Evolutionary conservation across 495 filamentous ascomycete genomes (phyloP).

Genomic region (Pyrenopolyporus hunteri): DNA sequence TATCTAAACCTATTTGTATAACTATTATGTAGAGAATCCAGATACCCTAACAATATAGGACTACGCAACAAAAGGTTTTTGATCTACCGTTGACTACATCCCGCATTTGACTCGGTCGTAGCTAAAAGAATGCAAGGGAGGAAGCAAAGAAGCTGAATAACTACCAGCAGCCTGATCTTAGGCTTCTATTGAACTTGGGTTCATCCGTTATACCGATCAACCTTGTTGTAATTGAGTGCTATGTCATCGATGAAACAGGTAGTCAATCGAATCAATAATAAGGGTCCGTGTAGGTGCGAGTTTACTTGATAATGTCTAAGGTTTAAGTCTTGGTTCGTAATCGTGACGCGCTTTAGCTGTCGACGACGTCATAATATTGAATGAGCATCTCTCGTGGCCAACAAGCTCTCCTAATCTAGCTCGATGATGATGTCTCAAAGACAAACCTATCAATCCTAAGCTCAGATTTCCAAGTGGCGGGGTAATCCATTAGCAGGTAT

Average conservation of each 20-base stretch:
- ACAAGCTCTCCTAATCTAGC: slow-evolving; percentile 5
- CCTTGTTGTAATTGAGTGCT: not conserved
- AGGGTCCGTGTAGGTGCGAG: too few relatives aligned
- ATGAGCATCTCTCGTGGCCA: slow-evolving; percentile 2
- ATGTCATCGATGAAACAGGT: not conserved
- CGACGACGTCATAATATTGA: slow-evolving; percentile 30
- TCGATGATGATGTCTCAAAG: slow-evolving; percentile 19
- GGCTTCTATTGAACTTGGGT: not conserved
- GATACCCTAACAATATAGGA: slow-evolving; percentile 12
- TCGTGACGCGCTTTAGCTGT: slow-evolving; percentile 27
- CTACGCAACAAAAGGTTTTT: not conserved
- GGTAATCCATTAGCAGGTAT: not conserved
- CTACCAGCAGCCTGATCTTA: too few relatives aligned
- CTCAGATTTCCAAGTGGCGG: slow-evolving; percentile 1
- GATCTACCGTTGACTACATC: too few relatives aligned
- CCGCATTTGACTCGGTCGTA: too few relatives aligned
- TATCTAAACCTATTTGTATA: too few relatives aligned
- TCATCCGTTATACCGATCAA: not conserved
- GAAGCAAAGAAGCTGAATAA: too few relatives aligned
- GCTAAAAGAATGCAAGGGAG: too few relatives aligned
- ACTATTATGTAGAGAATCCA: slow-evolving; percentile 1
- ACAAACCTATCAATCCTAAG: not conserved
- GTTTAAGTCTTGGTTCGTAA: slow-evolving; percentile 15
- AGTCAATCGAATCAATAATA: not conserved
- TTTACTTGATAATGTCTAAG: too few relatives aligned